Evolutionary conservation across 352 stramenopile genomes (phyloP).

Genomic region (Aphanomyces invadans): DNA sequence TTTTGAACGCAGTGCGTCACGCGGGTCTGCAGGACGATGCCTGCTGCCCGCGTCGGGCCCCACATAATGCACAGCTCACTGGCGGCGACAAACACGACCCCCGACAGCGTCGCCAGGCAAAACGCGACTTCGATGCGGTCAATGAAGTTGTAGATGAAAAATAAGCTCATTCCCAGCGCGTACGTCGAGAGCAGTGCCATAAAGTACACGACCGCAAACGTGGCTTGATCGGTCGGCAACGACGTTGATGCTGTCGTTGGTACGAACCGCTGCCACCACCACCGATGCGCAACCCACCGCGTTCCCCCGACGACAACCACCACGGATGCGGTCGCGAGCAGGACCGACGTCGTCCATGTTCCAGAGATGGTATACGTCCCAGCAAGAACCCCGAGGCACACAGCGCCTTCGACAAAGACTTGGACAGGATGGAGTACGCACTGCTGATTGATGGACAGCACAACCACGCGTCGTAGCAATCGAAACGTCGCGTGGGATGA

Average conservation of each 20-base stretch:
- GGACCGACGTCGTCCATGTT: constrained; percentile 64
- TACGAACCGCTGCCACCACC: constrained; percentile 39
- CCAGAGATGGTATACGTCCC: constrained; percentile 66
- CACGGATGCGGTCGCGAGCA: constrained; percentile 57
- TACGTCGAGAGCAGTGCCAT: constrained; percentile 57
- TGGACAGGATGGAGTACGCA: constrained; percentile 69
- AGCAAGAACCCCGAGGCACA: constrained; percentile 67
- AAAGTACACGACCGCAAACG: constrained; percentile 67
- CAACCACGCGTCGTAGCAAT: constrained; percentile 23
- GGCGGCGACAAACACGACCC: constrained; percentile 69
- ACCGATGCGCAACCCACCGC: constrained; percentile 52
- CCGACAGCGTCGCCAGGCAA: constrained; percentile 64
- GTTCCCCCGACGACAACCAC: constrained; percentile 69
- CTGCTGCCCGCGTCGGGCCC: constrained; percentile 62
- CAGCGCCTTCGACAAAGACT: constrained; percentile 57
- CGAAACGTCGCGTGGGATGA: constrained; percentile 35
- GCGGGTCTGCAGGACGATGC: constrained; percentile 60
- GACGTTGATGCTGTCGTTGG: constrained; percentile 39
- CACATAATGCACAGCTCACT: constrained; percentile 79
- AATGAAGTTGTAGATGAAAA: constrained; percentile 80
- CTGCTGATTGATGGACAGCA: constrained; percentile 62
- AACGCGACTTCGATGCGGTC: constrained; percentile 80
- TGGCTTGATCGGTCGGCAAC: constrained; percentile 25
- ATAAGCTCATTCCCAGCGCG: constrained; percentile 53
- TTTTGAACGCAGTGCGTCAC: constrained; percentile 73